Evolutionary conservation across 768 basidiomycete genomes (phyloP), one percentile per base, ranked within the genome.

Genomic region (Trametes elegans): DNA sequence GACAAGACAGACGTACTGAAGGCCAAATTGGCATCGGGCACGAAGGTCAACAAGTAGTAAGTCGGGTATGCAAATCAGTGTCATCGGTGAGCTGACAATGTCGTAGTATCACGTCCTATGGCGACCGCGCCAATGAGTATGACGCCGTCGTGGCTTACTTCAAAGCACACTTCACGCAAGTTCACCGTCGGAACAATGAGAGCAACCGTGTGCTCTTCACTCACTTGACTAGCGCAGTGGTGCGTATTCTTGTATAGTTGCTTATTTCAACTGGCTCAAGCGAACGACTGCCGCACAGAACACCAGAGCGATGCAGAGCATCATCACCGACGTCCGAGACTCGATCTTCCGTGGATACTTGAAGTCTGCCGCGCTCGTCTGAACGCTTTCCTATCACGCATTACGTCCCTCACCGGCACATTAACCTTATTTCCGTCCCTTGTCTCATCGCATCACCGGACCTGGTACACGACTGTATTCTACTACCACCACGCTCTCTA

Each of bases 141-240:
- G 81, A 86, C 61, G 79, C 79, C 18, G 90, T 85, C 14, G 79
- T 88, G 32, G 79, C 83, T 45, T 92, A 93, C 63, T 92, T 93
- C 74, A 81, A 82, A n/a, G 80, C 85, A n/a, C 90, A 92, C 67
- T 93, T 93, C 64, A 71, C 84, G 24, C 87, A 88, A 58, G 83
- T 84, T 10, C 87, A 92, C 67, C 78, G 80, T 63, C 78, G 80
- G 59, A 84, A 84, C 57, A 87, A 88, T 63, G 67, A 70, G 55
- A 65, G 77, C 16, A 75, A 76, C 52, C 78, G 88, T 39, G 77
- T 77, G 43, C 73, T 90, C 16, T 90, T 83, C 65, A 77, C 82
- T 39, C 90, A 90, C 67, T 76, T 90, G 64, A 92, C 89, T 7
- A 91, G 82, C 61, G 89, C 88, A 21, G 87, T 89, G 51, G 89